phyloP scores from a whole-genome alignment of 2,329 filamentous ascomycete species.

The Diaporthe sp. region DNA sequence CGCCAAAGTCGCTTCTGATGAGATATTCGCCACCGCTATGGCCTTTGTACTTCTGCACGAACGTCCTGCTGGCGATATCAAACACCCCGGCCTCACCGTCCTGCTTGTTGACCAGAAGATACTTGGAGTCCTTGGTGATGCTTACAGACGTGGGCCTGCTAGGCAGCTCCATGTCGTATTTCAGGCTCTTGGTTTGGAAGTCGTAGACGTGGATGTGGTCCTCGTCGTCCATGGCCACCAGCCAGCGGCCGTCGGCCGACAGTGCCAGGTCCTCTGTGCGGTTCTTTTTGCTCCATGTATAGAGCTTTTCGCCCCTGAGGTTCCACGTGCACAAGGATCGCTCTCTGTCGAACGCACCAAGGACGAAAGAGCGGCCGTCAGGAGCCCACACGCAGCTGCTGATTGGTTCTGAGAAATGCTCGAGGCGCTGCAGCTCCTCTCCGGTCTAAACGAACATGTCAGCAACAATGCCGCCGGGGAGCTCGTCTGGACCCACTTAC shows the following conservation, averaged over 20 bases:
- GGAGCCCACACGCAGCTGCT: conserved; percentile 91
- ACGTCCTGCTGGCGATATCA: conserved; percentile 77
- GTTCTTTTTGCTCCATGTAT: conserved; percentile 76
- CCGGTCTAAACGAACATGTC: conserved; percentile 63
- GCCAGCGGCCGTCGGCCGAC: conserved; percentile 80
- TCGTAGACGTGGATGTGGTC: conserved; percentile 85
- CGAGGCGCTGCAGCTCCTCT: conserved; percentile 69
- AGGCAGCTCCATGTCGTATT: conserved; percentile 76
- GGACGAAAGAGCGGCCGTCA: conserved; percentile 81
- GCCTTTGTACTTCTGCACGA: conserved; percentile 80
- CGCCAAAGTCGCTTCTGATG: conserved; percentile 86
- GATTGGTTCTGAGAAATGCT: conserved; percentile 83
- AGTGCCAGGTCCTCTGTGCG: conserved; percentile 88
- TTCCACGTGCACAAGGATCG: conserved; percentile 78
- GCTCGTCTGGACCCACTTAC: conserved; percentile 56
- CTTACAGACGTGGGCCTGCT: conserved; percentile 80
- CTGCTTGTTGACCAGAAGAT: conserved; percentile 84
- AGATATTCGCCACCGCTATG: conserved; percentile 81
- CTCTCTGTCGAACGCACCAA: conserved; percentile 78
- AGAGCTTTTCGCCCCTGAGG: conserved; percentile 68
- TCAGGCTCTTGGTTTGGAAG: conserved; percentile 76
- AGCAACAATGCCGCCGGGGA: background rate
- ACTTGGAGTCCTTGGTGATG: conserved; percentile 83
- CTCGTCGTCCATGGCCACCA: conserved; percentile 81
- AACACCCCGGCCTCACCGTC: conserved; percentile 83